Evolutionary conservation across 805 yeast genomes (phyloP).

Genomic region (Saccharomycopsis sp.): DNA sequence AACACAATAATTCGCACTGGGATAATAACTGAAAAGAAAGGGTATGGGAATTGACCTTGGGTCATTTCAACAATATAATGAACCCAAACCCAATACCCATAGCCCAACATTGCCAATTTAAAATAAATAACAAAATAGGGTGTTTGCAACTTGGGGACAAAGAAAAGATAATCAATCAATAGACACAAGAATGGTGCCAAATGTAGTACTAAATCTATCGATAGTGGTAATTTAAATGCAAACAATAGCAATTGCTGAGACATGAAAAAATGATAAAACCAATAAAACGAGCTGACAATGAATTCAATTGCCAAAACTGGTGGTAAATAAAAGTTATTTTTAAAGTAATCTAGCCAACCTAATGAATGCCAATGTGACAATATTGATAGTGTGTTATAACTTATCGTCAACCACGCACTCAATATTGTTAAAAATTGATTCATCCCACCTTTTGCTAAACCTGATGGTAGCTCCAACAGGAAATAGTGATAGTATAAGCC

Average conservation of each 20-base stretch:
- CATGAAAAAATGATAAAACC: no score
- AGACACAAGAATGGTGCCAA: slow-evolving; percentile 14
- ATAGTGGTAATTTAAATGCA: slow-evolving; percentile 29
- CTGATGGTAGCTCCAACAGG: slow-evolving; percentile 37
- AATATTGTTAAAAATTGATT: slow-evolving; percentile 68
- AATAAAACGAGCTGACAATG: slow-evolving; percentile 57
- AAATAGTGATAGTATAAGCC: slow-evolving; percentile 1
- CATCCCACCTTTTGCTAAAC: slow-evolving; percentile 52
- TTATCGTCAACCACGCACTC: slow-evolving; percentile 41
- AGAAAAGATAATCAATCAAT: slow-evolving; percentile 1
- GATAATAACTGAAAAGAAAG: slow-evolving; percentile 18
- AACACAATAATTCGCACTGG: slow-evolving; percentile 12
- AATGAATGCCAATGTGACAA: slow-evolving; percentile 1
- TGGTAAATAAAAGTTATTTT: slow-evolving; percentile 40
- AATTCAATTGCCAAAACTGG: slow-evolving; percentile 51
- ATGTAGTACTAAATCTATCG: slow-evolving; percentile 19
- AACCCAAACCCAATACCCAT: slow-evolving; percentile 20
- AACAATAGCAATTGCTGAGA: slow-evolving; percentile 50
- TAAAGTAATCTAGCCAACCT: slow-evolving; percentile 27
- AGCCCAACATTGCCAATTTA: slow-evolving; percentile 4
- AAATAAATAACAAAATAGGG: background rate
- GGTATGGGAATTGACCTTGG: slow-evolving; percentile 21
- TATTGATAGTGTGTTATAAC: slow-evolving; percentile 29
- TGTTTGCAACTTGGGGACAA: background rate
- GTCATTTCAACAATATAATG: slow-evolving; percentile 12